Evolutionary conservation across 371 early-diverging fungal genomes (phyloP).

Genomic region (Rhizopus delemar): DNA sequence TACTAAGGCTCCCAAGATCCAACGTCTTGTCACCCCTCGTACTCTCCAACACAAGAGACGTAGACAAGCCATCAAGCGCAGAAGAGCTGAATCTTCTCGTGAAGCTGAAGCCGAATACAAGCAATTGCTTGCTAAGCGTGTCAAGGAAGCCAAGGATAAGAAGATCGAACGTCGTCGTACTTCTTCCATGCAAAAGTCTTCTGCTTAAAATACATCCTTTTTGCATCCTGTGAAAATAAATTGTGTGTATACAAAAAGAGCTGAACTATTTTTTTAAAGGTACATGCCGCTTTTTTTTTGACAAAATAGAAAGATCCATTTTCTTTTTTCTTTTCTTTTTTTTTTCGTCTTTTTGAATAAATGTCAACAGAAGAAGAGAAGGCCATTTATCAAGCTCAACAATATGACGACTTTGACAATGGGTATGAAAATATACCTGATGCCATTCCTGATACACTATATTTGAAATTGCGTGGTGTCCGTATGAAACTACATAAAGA

Average conservation of each 20-base stretch:
- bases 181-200: conserved; percentile 63
- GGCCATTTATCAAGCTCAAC: conserved; percentile 29
- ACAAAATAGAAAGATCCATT: too few relatives aligned
- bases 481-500: conserved; percentile 69
- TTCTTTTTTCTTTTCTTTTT: too few relatives aligned
- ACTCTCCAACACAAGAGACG: conserved; percentile 94
- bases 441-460: conserved; percentile 59
- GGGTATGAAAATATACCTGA: conserved; percentile 28
- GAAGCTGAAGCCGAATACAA: conserved; percentile 93
- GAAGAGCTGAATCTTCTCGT: conserved; percentile 75
- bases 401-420: conserved; percentile 33
- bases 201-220: conserved; percentile 35
- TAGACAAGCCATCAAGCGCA: conserved; percentile 82
- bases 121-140: conserved; percentile 88
- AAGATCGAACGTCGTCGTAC: conserved; percentile 71
- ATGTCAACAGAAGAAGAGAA: too few relatives aligned
- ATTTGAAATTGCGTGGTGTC: conserved; percentile 66
- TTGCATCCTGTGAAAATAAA: neutral
- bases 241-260: neutral
- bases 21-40: conserved; percentile 96
- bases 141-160: conserved; percentile 86
- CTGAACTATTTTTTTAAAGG: too few relatives aligned
- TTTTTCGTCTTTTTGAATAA: too few relatives aligned
- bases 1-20: conserved; percentile 97
- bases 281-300: too few relatives aligned